Percentiles rank a stretch among this genome's conserved stretches.
Evolutionary conservation across 768 basidiomycete genomes (phyloP).

Genomic region (Boletus edulis): DNA sequence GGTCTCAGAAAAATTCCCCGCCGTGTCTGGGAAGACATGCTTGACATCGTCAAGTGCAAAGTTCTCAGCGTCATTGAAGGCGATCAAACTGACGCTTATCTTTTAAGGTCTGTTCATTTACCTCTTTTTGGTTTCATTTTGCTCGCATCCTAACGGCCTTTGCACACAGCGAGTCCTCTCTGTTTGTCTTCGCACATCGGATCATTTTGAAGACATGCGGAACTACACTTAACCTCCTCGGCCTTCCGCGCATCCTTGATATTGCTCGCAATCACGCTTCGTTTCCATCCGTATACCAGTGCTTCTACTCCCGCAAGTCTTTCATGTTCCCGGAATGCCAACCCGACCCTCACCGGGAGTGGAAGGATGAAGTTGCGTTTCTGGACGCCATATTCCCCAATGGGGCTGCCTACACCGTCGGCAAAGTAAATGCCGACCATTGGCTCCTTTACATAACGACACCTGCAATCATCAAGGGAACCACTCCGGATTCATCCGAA

Average conservation of each 20-base stretch:
- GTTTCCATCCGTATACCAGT: slow-evolving; percentile 73
- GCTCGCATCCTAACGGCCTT: slow-evolving; percentile 9
- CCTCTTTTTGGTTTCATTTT: slow-evolving; percentile 4
- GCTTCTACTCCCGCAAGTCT: slow-evolving; percentile 97
- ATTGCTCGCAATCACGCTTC: slow-evolving; percentile 76
- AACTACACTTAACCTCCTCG: slow-evolving; percentile 95
- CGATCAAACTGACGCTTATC: slow-evolving; percentile 90
- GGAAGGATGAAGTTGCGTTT: slow-evolving; percentile 90
- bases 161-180: slow-evolving; percentile 84
- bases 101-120: slow-evolving; percentile 71
- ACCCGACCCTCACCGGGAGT: slow-evolving; percentile 86
- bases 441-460: slow-evolving; percentile 94
- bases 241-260: slow-evolving; percentile 90
- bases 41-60: slow-evolving; percentile 94
- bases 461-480: slow-evolving; percentile 39
- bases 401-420: slow-evolving; percentile 94
- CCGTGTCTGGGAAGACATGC: slow-evolving; percentile 92
- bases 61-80: slow-evolving; percentile 90
- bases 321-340: slow-evolving; percentile 99
- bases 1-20: slow-evolving; percentile 79
- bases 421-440: slow-evolving; percentile 97
- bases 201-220: slow-evolving; percentile 99
- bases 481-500: slow-evolving; percentile 19
- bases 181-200: slow-evolving; percentile 93
- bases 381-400: slow-evolving; percentile 86